Percentiles rank a stretch among this genome's conserved stretches.
phyloP scores from a whole-genome alignment of 2,329 filamentous ascomycete genomes.

The Samsoniella hepiali region DNA sequence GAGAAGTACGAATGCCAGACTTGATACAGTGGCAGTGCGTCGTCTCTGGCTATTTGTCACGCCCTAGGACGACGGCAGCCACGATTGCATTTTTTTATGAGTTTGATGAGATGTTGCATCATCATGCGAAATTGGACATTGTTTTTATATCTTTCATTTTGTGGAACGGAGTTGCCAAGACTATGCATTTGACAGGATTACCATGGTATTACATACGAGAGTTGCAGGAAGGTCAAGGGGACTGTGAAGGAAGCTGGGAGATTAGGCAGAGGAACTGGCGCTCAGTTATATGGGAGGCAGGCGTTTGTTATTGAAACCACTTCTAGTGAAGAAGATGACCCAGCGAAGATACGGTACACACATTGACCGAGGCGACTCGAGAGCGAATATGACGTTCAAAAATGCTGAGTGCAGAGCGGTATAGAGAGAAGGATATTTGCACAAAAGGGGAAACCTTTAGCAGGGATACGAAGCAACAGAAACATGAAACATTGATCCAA shows the following conservation, averaged over 20 bases:
- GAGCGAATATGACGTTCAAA: not conserved
- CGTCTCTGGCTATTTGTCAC: not conserved
- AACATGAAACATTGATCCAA: constrained; percentile 20
- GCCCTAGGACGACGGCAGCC: not conserved
- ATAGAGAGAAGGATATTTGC: constrained; percentile 19
- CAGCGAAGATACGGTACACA: not conserved
- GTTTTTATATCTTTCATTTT: constrained; percentile 16
- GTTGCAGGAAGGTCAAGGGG: constrained; percentile 6
- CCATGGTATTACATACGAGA: constrained; percentile 13
- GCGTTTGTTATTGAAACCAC: constrained; percentile 14
- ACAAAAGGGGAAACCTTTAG: constrained; percentile 1
- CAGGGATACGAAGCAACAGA: constrained; percentile 18
- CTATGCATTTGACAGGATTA: constrained; percentile 16
- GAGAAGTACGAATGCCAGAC: not conserved
- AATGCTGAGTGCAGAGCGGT: constrained; percentile 6
- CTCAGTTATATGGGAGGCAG: constrained; percentile 15
- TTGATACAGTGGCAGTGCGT: not conserved
- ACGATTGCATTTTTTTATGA: not conserved
- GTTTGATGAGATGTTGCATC: constrained; percentile 4
- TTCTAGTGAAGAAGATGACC: constrained; percentile 5
- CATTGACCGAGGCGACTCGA: constrained; percentile 6
- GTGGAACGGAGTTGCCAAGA: constrained; percentile 17
- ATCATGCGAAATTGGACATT: constrained; percentile 17
- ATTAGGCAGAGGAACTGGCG: constrained; percentile 14
- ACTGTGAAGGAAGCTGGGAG: not conserved